phyloP scores from a whole-genome alignment of 257 asterid genomes.

The Nemophila menziesii region DNA sequence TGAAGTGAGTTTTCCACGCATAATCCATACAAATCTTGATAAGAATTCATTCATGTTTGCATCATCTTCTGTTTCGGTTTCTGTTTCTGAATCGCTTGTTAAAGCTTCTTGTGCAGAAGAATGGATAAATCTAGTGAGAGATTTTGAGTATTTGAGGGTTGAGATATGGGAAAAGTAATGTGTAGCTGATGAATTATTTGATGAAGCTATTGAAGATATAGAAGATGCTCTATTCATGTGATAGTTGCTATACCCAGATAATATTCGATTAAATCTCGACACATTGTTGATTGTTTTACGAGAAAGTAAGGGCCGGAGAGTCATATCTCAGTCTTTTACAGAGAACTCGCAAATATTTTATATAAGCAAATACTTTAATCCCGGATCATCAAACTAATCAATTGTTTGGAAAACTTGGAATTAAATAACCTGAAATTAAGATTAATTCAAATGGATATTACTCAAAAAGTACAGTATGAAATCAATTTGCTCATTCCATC shows the following conservation, averaged over 20 bases:
- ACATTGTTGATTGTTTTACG: slow-evolving; percentile 20
- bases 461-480: no score
- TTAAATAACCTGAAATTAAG: no score
- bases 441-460: no score
- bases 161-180: slow-evolving; percentile 2
- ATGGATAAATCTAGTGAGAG: slow-evolving; percentile 23
- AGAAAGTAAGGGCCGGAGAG: slow-evolving; percentile 32
- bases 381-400: no score
- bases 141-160: slow-evolving; percentile 5
- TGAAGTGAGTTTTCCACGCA: slow-evolving; percentile 60
- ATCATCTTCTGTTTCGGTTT: slow-evolving; percentile 32
- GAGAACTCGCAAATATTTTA: no score
- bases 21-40: slow-evolving; percentile 76
- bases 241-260: slow-evolving; percentile 10
- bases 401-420: no score
- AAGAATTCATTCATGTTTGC: slow-evolving; percentile 58
- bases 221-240: slow-evolving; percentile 14
- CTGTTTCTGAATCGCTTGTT: slow-evolving; percentile 16
- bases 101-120: slow-evolving; percentile 20
- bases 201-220: slow-evolving; percentile 8
- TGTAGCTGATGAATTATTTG: slow-evolving; percentile 9
- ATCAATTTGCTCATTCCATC: no score
- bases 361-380: no score
- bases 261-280: slow-evolving; percentile 23
- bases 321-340: slow-evolving; percentile 19